phyloP scores from a whole-genome alignment of 2,329 filamentous ascomycete genomes.

The Pseudogymnoascus sp. region DNA sequence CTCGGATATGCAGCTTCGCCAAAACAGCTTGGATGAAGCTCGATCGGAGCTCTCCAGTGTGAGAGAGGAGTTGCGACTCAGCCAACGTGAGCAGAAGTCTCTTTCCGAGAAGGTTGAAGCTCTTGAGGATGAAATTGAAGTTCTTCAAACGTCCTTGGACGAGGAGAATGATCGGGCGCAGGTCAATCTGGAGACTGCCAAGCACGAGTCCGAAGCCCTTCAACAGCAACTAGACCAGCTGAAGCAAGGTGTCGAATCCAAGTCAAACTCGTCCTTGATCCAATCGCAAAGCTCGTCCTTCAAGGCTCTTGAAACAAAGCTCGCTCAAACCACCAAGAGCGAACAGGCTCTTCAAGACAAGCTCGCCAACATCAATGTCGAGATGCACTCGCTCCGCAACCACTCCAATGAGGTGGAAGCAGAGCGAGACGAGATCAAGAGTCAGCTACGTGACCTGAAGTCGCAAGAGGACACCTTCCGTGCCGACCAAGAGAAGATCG shows the following conservation, averaged over 20 bases:
- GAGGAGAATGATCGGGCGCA: slow-evolving; percentile 56
- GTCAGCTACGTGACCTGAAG: slow-evolving; percentile 47
- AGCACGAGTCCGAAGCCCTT: slow-evolving; percentile 35
- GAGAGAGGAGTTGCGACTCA: slow-evolving; percentile 63
- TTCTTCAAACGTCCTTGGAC: slow-evolving; percentile 49
- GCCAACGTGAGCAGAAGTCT: slow-evolving; percentile 53
- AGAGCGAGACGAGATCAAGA: slow-evolving; percentile 60
- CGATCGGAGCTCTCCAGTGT: slow-evolving; percentile 58
- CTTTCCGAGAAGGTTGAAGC: slow-evolving; percentile 58
- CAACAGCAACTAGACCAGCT: slow-evolving; percentile 36
- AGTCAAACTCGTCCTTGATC: slow-evolving; percentile 21
- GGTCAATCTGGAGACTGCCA: slow-evolving; percentile 38
- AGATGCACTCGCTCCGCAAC: slow-evolving; percentile 51
- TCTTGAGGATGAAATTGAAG: slow-evolving; percentile 69
- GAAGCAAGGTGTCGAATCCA: slow-evolving; percentile 31
- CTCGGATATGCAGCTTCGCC: slow-evolving; percentile 60
- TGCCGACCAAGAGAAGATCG: slow-evolving; percentile 60
- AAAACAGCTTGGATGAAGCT: slow-evolving; percentile 56
- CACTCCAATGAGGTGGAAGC: slow-evolving; percentile 51
- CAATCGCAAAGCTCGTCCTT: slow-evolving; percentile 46
- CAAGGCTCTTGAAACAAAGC: slow-evolving; percentile 49
- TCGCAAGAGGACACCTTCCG: slow-evolving; percentile 49
- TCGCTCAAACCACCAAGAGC: slow-evolving; percentile 50
- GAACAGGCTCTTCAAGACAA: slow-evolving; percentile 58
- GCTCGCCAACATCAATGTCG: slow-evolving; percentile 49